Evolutionary conservation across 352 stramenopile species (phyloP), one percentile per base, ranked within the genome.

Genomic region (Ophiocytium majus): DNA sequence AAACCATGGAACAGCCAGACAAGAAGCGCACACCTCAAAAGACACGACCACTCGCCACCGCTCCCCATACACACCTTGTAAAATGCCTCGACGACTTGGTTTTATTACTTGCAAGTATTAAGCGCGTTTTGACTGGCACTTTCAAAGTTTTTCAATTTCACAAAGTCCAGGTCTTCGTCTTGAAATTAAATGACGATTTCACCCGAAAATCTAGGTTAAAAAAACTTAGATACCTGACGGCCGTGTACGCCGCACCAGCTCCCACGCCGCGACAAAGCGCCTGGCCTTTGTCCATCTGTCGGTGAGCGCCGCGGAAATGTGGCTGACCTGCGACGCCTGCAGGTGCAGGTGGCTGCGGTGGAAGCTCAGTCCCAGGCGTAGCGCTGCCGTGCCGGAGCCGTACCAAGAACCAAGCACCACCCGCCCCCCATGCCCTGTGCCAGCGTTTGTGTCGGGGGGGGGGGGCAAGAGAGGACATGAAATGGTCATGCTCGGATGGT

Each of bases 371-470:
- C 92, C 92, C 9, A 95, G 85, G 71, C 92, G 93, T 34, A 95
- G 90, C 37, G 64, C 79, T 19, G 93, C 91, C 34, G 91, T 83
- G 37, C 82, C 81, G 80, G 90, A 92, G 10, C 92, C 92, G 86
- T 95, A 95, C 91, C 92, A 94, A 1, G 91, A 94, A 1, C 91
- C 92, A 74, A 95, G 82, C 75, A 95, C 88, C 10, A 94, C 89
- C 50, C 90, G 82, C 9, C 92, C 92, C 80, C 91, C 91, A 81
- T 93, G 89, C 14, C 85, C 86, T 31, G 91, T 93, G 49, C 5
- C 43, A 57, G 14, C 43, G n/a, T n/a, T n/a, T n/a, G n/a, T n/a
- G n/a, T n/a, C n/a, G 14, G 43, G 5, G 5, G 14, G 43, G 14
- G 43, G 5, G 5, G 14, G 43, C 43, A 57, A 57, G 43, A 57